Base-by-base conservation (phyloP, 106 monocot species). In the Acorus calamus region DNA sequence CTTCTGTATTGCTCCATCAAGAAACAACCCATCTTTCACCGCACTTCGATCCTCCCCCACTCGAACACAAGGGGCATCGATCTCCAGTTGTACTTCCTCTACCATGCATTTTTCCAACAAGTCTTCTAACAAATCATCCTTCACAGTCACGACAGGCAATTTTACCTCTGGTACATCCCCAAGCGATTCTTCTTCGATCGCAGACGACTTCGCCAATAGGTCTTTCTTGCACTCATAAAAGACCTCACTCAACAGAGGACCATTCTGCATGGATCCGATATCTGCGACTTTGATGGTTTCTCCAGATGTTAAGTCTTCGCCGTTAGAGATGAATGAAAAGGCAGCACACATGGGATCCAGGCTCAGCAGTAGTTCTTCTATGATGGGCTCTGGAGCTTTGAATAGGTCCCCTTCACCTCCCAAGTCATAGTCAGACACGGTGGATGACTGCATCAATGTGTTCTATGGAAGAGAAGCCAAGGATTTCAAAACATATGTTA, bases 171-270 rank as follows among this genome's bases (percentile, higher is more conserved):
- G 46, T 11, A 76, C 59, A 41, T 85, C 88, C 45, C 61, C 56
- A 68, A 78, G 45, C 5, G 67, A 65, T 8, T 85, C 83, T 28
- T 28, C 28, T 56, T 79, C 60, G 12, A 83, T 75, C 14, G 64
- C 79, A 28, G 75, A 76, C 28, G 28, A 28, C 53, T 82, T 80
- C 13, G 70, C 81, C 11, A 84, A 66, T 4, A 84, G 74, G 45
- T 80, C 93, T 28, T 88, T 82, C 75, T 86, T 69, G 79, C 89
- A 94, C 44, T 84, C 86, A 55, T 80, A 81, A 60, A 87, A 78
- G 13, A 84, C 77, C 49, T 94, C 89, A 49, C 57, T 75, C 14
- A 93, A 58, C 2, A 86, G 71, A 54, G 73, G 77, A 41, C 84
- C 86, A 49, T 65, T 76, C 66, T 74, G 86, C 11, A 83, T 85